These are phyloP conservation scores for Jackrogersella multiformis DNA, from an alignment of 495 filamentous ascomycete species.

Conservation along the genomic window DNA sequence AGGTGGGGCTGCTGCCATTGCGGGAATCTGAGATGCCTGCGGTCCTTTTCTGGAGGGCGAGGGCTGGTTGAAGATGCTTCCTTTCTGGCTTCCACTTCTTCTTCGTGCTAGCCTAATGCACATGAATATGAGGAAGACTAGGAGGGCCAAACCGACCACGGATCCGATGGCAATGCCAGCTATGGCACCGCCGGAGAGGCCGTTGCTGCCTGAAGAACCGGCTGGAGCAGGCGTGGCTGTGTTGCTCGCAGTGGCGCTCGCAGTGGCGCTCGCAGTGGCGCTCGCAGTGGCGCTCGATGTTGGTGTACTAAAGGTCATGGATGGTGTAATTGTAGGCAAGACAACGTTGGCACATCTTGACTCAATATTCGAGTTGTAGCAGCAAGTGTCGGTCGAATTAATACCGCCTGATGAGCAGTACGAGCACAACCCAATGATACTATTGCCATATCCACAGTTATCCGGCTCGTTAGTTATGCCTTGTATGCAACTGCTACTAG, in stretches of 20 bases:
- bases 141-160: slow-evolving; percentile 72
- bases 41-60: slow-evolving; percentile 73
- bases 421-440: slow-evolving; percentile 83
- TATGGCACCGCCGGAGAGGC: slow-evolving; percentile 83
- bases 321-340: slow-evolving; percentile 76
- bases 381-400: slow-evolving; percentile 96
- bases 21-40: slow-evolving; percentile 46
- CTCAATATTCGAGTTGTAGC: slow-evolving; percentile 79
- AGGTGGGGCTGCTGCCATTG: slow-evolving; percentile 47
- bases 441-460: slow-evolving; percentile 87
- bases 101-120: slow-evolving; percentile 67
- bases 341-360: slow-evolving; percentile 74
- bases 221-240: slow-evolving; percentile 54
- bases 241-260: slow-evolving; percentile 54
- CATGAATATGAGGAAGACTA: slow-evolving; percentile 69
- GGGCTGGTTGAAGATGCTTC: slow-evolving; percentile 84
- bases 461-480: slow-evolving; percentile 82
- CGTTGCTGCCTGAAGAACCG: slow-evolving; percentile 44
- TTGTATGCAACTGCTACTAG: slow-evolving; percentile 73
- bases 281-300: slow-evolving; percentile 55
- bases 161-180: slow-evolving; percentile 91
- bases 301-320: slow-evolving; percentile 71
- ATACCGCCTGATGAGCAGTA: slow-evolving; percentile 84
- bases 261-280: too few relatives aligned
- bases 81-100: slow-evolving; percentile 66